Conservation (phyloP, 805 yeast species). For the Candida silvatica region DNA sequence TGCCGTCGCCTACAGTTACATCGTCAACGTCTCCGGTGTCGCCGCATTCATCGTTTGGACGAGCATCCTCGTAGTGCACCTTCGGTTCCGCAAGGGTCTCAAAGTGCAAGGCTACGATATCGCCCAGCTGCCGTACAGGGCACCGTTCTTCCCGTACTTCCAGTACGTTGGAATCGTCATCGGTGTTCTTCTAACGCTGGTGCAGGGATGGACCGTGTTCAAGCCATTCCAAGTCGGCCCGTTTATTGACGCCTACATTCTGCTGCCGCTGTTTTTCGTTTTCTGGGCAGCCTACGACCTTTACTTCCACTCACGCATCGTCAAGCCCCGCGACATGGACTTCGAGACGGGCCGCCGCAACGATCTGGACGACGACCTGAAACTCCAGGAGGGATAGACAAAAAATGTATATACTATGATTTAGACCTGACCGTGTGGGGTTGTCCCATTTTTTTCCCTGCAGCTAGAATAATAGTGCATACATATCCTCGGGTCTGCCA, state of each 20-base stretch:
- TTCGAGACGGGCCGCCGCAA: constrained; percentile 40
- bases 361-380: constrained; percentile 9
- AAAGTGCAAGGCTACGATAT: constrained; percentile 9
- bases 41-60: constrained; percentile 62
- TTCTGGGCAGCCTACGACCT: constrained; percentile 18
- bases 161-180: constrained; percentile 31
- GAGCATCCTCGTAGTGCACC: constrained; percentile 39
- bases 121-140: constrained; percentile 12
- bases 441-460: too few species aligned
- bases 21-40: constrained; percentile 53
- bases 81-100: constrained; percentile 32
- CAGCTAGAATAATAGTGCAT: too few species aligned
- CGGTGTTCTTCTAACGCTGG: constrained; percentile 65
- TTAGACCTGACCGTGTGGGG: too few species aligned
- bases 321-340: constrained; percentile 34
- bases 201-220: constrained; percentile 58
- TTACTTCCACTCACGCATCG: constrained; percentile 15
- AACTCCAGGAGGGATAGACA: too few species aligned
- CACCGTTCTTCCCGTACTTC: constrained; percentile 39
- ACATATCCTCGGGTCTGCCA: too few species aligned
- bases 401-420: too few species aligned
- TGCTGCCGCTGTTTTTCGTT: constrained; percentile 47
- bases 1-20: constrained; percentile 45
- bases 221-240: constrained; percentile 46
- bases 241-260: constrained; percentile 51